Evolutionary conservation across 805 yeast genomes (phyloP), one percentile per base, ranked within the genome.

Genomic region (Myxozyma nipponensis): DNA sequence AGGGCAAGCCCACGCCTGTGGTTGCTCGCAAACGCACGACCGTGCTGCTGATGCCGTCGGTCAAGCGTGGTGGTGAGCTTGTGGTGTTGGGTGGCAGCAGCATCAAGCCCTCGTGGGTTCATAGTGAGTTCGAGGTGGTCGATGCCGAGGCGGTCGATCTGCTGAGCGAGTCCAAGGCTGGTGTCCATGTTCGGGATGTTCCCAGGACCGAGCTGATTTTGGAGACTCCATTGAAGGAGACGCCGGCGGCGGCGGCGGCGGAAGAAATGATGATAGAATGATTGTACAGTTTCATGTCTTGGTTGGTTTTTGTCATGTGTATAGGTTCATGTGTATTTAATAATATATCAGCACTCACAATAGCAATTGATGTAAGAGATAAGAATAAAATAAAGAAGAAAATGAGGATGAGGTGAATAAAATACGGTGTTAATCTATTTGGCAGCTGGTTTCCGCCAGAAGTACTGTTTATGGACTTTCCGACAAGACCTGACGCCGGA

Each of bases 381-480:
- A 28, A 28, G 7, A 28, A 28, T 28, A 28, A 19, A 43, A 24
- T 21, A 24, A 34, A 30, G n/a, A n/a, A n/a, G n/a, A n/a, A n/a
- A n/a, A n/a, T n/a, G n/a, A n/a, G n/a, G n/a, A n/a, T n/a, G n/a
- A n/a, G n/a, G n/a, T n/a, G n/a, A n/a, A n/a, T n/a, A n/a, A n/a
- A n/a, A n/a, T n/a, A n/a, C n/a, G n/a, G n/a, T n/a, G n/a, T n/a
- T 19, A 28, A 28, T 28, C 42, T 36, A 46, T 25, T 52, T 47
- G 17, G 36, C 46, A 9, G 59, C 47, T 9, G 86, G 86, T 58
- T 73, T 78, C 63, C 79, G 78, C 86, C 87, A 83, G 67, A 79
- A 82, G 65, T 83, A 83, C 67, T 84, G 98, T 70, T 93, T 93
- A 70, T 90, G 98, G 1, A 86, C 86, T 69, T 84, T 88, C 71